Evolutionary conservation across 2,329 filamentous ascomycete genomes (phyloP), one percentile per base, ranked within the genome.

Genomic region (Fusarium sublunatum): DNA sequence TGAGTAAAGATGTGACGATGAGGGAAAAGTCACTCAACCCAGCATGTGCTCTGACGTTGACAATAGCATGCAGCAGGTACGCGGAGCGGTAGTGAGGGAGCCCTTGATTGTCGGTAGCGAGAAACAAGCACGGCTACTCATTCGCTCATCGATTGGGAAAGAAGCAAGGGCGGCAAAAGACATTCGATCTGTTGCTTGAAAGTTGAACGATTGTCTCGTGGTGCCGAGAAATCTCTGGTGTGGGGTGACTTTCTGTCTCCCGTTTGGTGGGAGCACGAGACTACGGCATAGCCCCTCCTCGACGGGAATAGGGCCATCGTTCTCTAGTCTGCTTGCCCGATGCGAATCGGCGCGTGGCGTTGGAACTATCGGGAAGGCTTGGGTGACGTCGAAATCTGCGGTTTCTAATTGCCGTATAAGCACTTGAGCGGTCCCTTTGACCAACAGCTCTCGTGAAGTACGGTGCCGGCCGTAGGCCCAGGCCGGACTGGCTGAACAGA

Each of bases 191-290:
- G 59, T 69, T 56, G 53, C 58, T 70, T 67, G 65, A 69, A 54
- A 42, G 47, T 70, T 70, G 69, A 68, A 53, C 45, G 63, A 64
- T 64, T 64, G 65, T 68, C 69, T 71, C 67, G 69, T 71, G 69
- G 67, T 68, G 58, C 63, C 63, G 67, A 55, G 60, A 70, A 71
- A 67, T 69, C 68, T 71, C 61, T 70, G 69, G 58, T 46, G 69
- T 71, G 69, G 69, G 69, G 69, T 71, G 69, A 71, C 63, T 53
- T 65, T 67, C 46, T 53, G 46, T 64, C 53, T 66, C 52, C 41
- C 44, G 63, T 50, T 49, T 50, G 53, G 39, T 51, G 45, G 55
- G 44, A 67, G 68, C 68, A 70, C 66, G 66, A 70, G 68, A 70
- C 63, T 53, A 53, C 60, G 58, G 57, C 58, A 68, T 55, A 56